Evolutionary conservation across 305 asterid genomes (phyloP).

Genomic region (Euphrasia arctica): DNA sequence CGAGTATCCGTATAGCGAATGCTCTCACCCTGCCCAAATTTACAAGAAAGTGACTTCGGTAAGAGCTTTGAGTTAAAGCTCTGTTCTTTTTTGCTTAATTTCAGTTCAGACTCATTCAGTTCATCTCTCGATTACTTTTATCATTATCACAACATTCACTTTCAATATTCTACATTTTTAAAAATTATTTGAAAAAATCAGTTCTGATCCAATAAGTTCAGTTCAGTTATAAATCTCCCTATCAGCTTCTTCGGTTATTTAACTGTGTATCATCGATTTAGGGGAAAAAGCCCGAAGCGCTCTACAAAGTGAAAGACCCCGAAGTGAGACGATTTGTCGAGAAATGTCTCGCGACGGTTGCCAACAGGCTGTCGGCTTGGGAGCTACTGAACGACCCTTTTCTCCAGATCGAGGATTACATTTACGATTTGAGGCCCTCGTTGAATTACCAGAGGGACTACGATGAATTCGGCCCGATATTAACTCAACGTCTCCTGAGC

Average conservation of each 20-base stretch:
- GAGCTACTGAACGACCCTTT: constrained; percentile 82
- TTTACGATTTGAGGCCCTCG: constrained; percentile 36
- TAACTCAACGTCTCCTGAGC: constrained; percentile 41
- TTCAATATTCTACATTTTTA: too few species aligned
- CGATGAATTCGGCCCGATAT: constrained; percentile 42
- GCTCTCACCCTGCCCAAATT: constrained; percentile 83
- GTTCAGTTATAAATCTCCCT: too few species aligned
- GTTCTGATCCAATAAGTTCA: too few species aligned
- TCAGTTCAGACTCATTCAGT: too few species aligned
- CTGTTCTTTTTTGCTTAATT: not conserved
- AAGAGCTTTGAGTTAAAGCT: constrained; percentile 28
- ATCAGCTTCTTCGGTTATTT: too few species aligned
- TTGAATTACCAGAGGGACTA: constrained; percentile 39
- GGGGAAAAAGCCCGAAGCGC: constrained; percentile 78
- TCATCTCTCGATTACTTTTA: too few species aligned
- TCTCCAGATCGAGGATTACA: constrained; percentile 54
- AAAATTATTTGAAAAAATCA: too few species aligned
- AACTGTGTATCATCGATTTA: constrained; percentile 11
- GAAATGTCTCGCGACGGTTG: constrained; percentile 71
- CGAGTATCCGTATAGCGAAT: constrained; percentile 88
- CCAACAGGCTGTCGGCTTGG: constrained; percentile 70
- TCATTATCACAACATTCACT: too few species aligned
- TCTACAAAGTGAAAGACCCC: constrained; percentile 64
- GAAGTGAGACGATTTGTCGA: constrained; percentile 68
- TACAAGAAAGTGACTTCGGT: constrained; percentile 85